Evolutionary conservation across 805 yeast genomes (phyloP), one percentile per base, ranked within the genome.

Genomic region (Yarrowia divulgata): DNA sequence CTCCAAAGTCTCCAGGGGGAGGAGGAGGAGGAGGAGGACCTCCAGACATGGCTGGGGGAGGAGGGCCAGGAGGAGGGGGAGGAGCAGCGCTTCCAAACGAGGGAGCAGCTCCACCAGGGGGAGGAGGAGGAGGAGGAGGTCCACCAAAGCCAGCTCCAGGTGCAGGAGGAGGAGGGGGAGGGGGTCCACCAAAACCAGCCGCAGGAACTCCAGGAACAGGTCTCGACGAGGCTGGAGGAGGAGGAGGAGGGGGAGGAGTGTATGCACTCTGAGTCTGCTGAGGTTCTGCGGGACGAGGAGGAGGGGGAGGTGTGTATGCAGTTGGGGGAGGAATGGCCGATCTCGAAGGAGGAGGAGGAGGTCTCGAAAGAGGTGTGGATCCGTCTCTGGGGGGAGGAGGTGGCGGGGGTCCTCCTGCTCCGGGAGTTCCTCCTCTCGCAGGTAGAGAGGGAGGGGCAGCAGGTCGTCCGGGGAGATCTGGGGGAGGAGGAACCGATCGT

Each of bases 381-480:
- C 66, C 66, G 43, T 60, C 71, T 8, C 76, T 73, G 8, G 75
- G 69, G 8, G 83, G 82, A 3, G 83, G 82, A 1, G 85, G 81
- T 14, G 84, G 84, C 7, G 83, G 81, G 13, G 71, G 69, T 37
- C 71, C 57, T 12, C 62, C 69, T 12, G 32, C 57, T 6, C 42
- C 67, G 1, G 67, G 68, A 46, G 52, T 45, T 40, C 49, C 46
- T 55, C 50, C 63, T 45, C 52, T 69, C 68, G 77, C 66, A 10
- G 66, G 66, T 2, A 60, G 66, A 18, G 66, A 43, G 5, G 66
- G 60, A 69, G 73, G 54, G n/a, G 58, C 54, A 29, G 63, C 67
- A 8, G 55, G n/a, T 18, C 49, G 70, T 8, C 71, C 46, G 9
- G 72, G 73, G 16, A 73, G 71, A 3, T 54, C 43, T 18, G 75